phyloP scores from a whole-genome alignment of 1,139 yeast species.

The Geotrichum australiense region DNA sequence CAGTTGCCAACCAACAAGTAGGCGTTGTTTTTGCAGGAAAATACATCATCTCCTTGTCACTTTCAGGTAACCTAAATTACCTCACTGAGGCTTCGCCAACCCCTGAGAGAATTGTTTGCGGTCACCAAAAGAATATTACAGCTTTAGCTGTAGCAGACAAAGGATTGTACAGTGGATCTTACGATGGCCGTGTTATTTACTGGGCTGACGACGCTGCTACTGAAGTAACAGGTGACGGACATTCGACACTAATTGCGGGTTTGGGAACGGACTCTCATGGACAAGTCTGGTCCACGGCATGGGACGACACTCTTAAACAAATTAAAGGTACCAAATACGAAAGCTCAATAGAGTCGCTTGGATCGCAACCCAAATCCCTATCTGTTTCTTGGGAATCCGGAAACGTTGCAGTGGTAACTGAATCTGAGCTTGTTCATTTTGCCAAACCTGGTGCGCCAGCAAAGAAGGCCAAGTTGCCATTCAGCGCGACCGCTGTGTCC shows the following conservation, averaged over 20 bases:
- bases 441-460: constrained; percentile 21
- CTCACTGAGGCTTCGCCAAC: constrained; percentile 38
- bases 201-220: constrained; percentile 40
- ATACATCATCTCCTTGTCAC: constrained; percentile 57
- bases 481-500: constrained; percentile 27
- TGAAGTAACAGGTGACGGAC: constrained; percentile 21
- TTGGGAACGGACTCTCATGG: constrained; percentile 32
- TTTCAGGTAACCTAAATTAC: constrained; percentile 64
- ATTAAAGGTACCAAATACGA: constrained; percentile 33
- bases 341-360: constrained; percentile 33
- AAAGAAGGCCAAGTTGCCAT: constrained; percentile 21
- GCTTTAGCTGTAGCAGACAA: constrained; percentile 36
- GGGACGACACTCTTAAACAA: constrained; percentile 77
- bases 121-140: constrained; percentile 81
- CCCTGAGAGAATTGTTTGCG: constrained; percentile 47
- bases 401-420: constrained; percentile 42
- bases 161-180: constrained; percentile 59
- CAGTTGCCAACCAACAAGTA: constrained; percentile 62
- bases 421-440: constrained; percentile 39
- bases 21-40: constrained; percentile 67
- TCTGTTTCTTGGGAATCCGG: constrained; percentile 29
- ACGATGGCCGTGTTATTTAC: constrained; percentile 66
- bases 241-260: constrained; percentile 29
- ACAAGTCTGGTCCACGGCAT: constrained; percentile 53
- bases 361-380: constrained; percentile 60